Evolutionary conservation across 78 protist genomes (phyloP).

Genomic region (Emiliania huxleyi): DNA sequence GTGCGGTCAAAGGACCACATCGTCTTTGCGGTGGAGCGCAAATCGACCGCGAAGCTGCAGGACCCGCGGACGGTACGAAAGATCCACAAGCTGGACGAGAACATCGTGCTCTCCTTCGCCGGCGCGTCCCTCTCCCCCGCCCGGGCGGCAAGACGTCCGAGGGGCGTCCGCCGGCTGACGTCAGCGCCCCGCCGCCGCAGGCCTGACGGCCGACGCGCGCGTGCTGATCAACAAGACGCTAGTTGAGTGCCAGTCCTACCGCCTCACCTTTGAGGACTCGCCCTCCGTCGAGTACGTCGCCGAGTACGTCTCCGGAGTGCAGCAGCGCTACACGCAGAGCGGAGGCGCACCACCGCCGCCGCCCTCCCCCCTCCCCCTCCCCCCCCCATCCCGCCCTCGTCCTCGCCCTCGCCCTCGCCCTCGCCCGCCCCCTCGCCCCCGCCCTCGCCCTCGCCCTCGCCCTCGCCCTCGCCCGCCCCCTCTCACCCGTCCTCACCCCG

Average conservation of each 20-base stretch:
- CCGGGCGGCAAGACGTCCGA: no score
- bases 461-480: not conserved
- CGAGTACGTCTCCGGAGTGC: conserved; percentile 56
- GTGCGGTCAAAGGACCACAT: conserved; percentile 89
- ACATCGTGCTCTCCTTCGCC: conserved; percentile 91
- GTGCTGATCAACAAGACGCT: conserved; percentile 90
- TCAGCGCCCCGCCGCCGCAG: no score
- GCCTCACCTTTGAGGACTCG: conserved; percentile 92
- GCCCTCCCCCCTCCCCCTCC: not conserved
- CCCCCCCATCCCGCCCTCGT: not conserved
- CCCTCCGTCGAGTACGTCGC: conserved; percentile 77
- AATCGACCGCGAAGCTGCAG: conserved; percentile 69
- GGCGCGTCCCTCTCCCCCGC: no score
- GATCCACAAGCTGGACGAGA: conserved; percentile 91
- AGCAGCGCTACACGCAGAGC: conserved; percentile 96
- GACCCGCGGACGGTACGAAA: conserved; percentile 97
- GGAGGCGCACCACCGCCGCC: conserved; percentile 56
- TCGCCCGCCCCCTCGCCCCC: not conserved
- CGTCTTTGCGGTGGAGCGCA: conserved; percentile 69
- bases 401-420: not conserved
- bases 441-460: not conserved
- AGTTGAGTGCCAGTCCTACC: conserved; percentile 93
- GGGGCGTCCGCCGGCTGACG: no score
- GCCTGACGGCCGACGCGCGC: conserved; percentile 97
- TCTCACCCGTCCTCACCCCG: not conserved